Evolutionary conservation across 768 basidiomycete species (phyloP).

Genomic region (Saitozyma sp.): DNA sequence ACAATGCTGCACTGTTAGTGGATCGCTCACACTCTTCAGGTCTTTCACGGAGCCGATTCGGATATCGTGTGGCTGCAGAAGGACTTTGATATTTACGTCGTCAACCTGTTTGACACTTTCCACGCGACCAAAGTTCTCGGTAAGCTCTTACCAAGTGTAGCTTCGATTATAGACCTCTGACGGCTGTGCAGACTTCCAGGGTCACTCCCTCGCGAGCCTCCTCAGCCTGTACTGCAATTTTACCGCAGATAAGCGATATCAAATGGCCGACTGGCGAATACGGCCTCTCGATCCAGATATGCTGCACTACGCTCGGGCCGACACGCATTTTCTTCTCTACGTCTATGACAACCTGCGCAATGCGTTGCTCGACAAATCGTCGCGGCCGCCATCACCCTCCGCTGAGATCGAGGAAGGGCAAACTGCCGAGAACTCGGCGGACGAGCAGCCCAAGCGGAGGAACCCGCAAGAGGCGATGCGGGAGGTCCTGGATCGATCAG

Average conservation of each 20-base stretch:
- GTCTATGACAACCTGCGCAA: slow-evolving; percentile 89
- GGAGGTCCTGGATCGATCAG: slow-evolving; percentile 70
- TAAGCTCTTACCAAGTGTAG: slow-evolving; percentile 43
- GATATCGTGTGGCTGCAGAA: slow-evolving; percentile 97
- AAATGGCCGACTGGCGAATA: slow-evolving; percentile 96
- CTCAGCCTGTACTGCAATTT: slow-evolving; percentile 88
- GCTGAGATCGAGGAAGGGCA: slow-evolving; percentile 38
- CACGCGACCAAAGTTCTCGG: slow-evolving; percentile 86
- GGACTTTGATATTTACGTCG: slow-evolving; percentile 89
- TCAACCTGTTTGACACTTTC: slow-evolving; percentile 95
- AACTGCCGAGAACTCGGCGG: background rate
- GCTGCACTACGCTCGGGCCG: slow-evolving; percentile 88
- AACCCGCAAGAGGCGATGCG: slow-evolving; percentile 60
- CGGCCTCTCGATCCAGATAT: slow-evolving; percentile 84
- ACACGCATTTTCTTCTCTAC: slow-evolving; percentile 91
- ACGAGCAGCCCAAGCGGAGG: slow-evolving; percentile 51
- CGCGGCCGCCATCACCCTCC: slow-evolving; percentile 29
- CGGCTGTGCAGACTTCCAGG: slow-evolving; percentile 65
- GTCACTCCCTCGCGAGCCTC: slow-evolving; percentile 78
- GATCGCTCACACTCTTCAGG: slow-evolving; percentile 55
- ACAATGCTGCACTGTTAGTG: background rate
- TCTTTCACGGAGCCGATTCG: slow-evolving; percentile 90
- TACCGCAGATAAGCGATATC: slow-evolving; percentile 89
- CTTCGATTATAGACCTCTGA: background rate
- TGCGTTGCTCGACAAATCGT: slow-evolving; percentile 62